Percentiles rank a stretch among this genome's conserved stretches.
Conservation (phyloP, 805 yeast genomes). For the Wickerhamomyces bovis region DNA sequence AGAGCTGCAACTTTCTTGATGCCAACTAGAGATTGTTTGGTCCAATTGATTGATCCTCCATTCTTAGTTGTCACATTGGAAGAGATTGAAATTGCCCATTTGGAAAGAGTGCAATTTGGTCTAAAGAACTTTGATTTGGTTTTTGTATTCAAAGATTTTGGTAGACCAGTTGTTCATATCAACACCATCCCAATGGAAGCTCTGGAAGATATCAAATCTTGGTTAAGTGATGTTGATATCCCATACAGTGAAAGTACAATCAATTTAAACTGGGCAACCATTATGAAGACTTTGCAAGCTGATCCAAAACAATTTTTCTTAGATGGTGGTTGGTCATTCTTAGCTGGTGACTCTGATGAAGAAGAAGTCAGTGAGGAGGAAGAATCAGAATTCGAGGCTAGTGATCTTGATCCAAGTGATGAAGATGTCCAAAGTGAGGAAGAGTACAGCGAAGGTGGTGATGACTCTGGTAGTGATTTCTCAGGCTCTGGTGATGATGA, state of each 20-base stretch:
- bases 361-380: conserved; percentile 47
- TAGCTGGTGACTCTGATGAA: conserved; percentile 81
- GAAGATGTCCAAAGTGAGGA: conserved; percentile 35
- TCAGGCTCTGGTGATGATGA: conserved; percentile 25
- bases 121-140: conserved; percentile 94
- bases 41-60: conserved; percentile 92
- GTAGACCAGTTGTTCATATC: conserved; percentile 81
- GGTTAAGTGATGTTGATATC: conserved; percentile 97
- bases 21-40: conserved; percentile 95
- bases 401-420: conserved; percentile 38
- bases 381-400: conserved; percentile 46
- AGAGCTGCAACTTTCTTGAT: conserved; percentile 90
- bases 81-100: conserved; percentile 90
- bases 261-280: conserved; percentile 91
- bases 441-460: conserved; percentile 30
- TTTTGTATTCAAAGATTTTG: conserved; percentile 91
- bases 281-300: conserved; percentile 87
- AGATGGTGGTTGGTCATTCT: conserved; percentile 95
- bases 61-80: conserved; percentile 85
- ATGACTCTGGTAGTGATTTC: conserved; percentile 26
- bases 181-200: conserved; percentile 93
- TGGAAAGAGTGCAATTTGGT: conserved; percentile 97
- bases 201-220: conserved; percentile 86
- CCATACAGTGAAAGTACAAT: conserved; percentile 93
- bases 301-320: conserved; percentile 92